Evolutionary conservation across 1,284 basidiomycete genomes (phyloP), one percentile per base, ranked within the genome.

Genomic region (Marasmius sp.): DNA sequence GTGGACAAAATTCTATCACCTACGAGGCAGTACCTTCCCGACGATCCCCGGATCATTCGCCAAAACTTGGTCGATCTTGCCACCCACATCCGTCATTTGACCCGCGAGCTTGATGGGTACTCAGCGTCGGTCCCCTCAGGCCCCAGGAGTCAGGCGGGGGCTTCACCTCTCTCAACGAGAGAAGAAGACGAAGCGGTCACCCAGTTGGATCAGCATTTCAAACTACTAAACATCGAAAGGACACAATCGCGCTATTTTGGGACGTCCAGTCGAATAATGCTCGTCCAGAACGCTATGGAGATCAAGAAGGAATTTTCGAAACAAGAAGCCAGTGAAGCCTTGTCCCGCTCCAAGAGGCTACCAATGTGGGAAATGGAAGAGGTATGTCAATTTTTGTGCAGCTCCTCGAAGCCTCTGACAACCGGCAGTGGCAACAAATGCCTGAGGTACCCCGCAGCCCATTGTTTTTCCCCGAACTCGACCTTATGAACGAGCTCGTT

Each of bases 401-500:
- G 60, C 4, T 9, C 34, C 22, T 16, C 16, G 53, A 37, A 38
- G 16, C 10, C 11, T 47, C 16, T 22, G 41, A 16, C 34, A 38
- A 12, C 7, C 8, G 7, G 9, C 54, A 75, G 72, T 76, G 73
- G 74, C 72, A 78, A 54, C 69, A 61, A 27, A 68, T 65, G 14
- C 64, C 67, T 1, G 66, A 60, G 43, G 48, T 58, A 53, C 52
- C 68, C 20, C 57, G 36, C 20, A 37, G 56, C 12, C 58, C 53
- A 2, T 58, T 34, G 11, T 61, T 55, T 11, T 87, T 85, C 61
- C 86, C 86, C 0, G 76, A 79, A 0, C 65, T 74, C 2, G 85
- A 88, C 57, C 75, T 92, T 16, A 77, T 84, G 27, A 66, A 67
- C 5, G 59, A 60, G 1, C 79, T 93, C 41, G 77, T 92, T 62